A percentile compares a stretch with the other conserved stretches of the same genome.
These are phyloP conservation scores for Saccharomycopsis babjevae DNA, from an alignment of 805 yeast species.

Conservation along the genomic window DNA sequence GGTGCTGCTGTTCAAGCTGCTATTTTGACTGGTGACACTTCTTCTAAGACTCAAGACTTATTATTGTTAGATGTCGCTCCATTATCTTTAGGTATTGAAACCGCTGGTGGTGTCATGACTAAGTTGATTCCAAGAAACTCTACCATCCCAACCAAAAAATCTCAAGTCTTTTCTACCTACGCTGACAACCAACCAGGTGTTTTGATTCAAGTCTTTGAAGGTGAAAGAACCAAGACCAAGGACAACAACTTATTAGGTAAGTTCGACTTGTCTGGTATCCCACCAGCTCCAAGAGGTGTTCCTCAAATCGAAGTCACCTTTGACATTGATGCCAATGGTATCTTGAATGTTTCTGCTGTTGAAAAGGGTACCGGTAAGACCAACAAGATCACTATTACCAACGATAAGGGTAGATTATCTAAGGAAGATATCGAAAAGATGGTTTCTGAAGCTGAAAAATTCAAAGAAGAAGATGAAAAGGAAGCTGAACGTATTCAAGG, in stretches of 20 bases:
- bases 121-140: slow-evolving; percentile 98
- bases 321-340: slow-evolving; percentile 96
- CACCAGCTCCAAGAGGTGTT: slow-evolving; percentile 98
- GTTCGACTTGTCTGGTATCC: slow-evolving; percentile 92
- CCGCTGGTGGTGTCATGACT: slow-evolving; percentile 99
- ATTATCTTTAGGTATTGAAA: slow-evolving; percentile 96
- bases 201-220: slow-evolving; percentile 92
- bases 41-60: slow-evolving; percentile 95
- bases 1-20: slow-evolving; percentile 99
- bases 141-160: slow-evolving; percentile 96
- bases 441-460: slow-evolving; percentile 97
- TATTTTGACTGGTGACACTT: slow-evolving; percentile 92
- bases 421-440: slow-evolving; percentile 96
- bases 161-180: slow-evolving; percentile 94
- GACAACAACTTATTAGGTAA: slow-evolving; percentile 96
- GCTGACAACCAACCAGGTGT: slow-evolving; percentile 99
- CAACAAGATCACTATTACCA: slow-evolving; percentile 94
- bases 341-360: slow-evolving; percentile 89
- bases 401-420: slow-evolving; percentile 97
- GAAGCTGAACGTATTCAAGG: slow-evolving; percentile 89
- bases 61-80: slow-evolving; percentile 98
- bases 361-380: slow-evolving; percentile 99
- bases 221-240: slow-evolving; percentile 94
- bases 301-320: slow-evolving; percentile 98
- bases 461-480: slow-evolving; percentile 92